Base-by-base conservation (phyloP, 805 yeast species). In the Zygotorulaspora chibaensis region DNA sequence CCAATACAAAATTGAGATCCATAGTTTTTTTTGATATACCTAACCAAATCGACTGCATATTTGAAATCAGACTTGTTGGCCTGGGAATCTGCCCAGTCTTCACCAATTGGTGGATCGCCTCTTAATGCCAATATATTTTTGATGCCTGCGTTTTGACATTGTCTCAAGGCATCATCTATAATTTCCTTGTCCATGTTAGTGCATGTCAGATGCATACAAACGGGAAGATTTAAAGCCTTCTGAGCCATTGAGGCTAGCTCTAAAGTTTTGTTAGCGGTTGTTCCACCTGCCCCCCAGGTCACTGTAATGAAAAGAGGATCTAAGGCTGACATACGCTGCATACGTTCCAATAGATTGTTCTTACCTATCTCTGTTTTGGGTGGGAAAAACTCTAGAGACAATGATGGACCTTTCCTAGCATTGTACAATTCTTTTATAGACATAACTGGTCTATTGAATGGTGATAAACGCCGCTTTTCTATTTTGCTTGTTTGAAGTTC, bases 211-310 rank as follows among this genome's bases (percentile, higher is more conserved):
- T 93, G 99, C 70, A 95, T 75, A 54, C 96, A 90, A 0, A 96
- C 88, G 3, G 96, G 88, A n/a, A 91, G 68, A 2, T 84, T 83
- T 47, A 90, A 72, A 40, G 83, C 87, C 38, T 75, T 69, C 57
- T 85, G 87, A 55, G 95, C 84, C 2, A 86, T 75, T 18, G 79
- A 71, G 1, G 96, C 96, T 47, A 93, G 72, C 36, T 87, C 91
- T 47, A 93, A 66, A 0, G 96, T 87, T 69, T 88, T 89, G 40
- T 79, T 84, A 38, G 91, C 80, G 8, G 97, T 88, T 4, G 95
- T 81, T 2, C 99, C 99, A 34, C 98, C 98, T 4, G 99, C 98
- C 28, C 98, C 99, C 97, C 98, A 93, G 0, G 99, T 93, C 11
- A 93, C 84, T 2, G 96, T 87, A 44, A 91, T 83, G 63, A 93